Percentiles rank a stretch among this genome's conserved stretches.
Conservation (phyloP, 2,329 filamentous ascomycete species). For the Thelonectria blattea region DNA sequence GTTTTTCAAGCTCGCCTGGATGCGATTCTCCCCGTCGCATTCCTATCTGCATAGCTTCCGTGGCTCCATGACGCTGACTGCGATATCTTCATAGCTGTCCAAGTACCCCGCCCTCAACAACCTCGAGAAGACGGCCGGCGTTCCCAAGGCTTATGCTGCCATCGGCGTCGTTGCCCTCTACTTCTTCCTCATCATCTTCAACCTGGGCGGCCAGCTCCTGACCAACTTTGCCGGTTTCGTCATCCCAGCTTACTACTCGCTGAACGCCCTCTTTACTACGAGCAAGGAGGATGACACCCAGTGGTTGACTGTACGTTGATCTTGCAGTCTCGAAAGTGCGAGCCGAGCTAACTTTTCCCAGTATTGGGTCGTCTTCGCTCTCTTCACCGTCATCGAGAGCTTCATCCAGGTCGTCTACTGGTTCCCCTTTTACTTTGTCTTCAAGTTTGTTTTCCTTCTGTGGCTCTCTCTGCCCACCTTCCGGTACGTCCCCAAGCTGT, state of each 20-base stretch:
- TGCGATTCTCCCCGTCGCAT: slow-evolving; percentile 23
- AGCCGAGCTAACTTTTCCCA: slow-evolving; percentile 49
- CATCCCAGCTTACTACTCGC: slow-evolving; percentile 84
- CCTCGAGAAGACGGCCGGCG: slow-evolving; percentile 81
- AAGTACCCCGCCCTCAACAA: slow-evolving; percentile 86
- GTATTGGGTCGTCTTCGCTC: slow-evolving; percentile 89
- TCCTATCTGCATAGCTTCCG: neutral
- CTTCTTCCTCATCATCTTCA: slow-evolving; percentile 92
- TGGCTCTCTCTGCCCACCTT: slow-evolving; percentile 98
- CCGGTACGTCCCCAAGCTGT: slow-evolving; percentile 65
- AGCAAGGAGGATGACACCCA: slow-evolving; percentile 81
- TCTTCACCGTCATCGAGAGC: slow-evolving; percentile 84
- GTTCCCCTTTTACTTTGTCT: slow-evolving; percentile 99
- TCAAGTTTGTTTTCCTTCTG: slow-evolving; percentile 97
- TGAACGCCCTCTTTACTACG: slow-evolving; percentile 75
- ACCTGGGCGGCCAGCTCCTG: slow-evolving; percentile 86
- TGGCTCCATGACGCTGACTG: slow-evolving; percentile 30
- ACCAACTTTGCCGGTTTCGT: slow-evolving; percentile 87
- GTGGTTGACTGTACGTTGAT: slow-evolving; percentile 70
- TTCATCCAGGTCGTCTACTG: slow-evolving; percentile 86
- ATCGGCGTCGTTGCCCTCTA: slow-evolving; percentile 79
- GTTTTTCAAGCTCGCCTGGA: slow-evolving; percentile 38
- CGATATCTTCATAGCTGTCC: slow-evolving; percentile 66
- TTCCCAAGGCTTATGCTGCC: slow-evolving; percentile 85
- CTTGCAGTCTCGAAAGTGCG: slow-evolving; percentile 7